phyloP scores from a whole-genome alignment of 768 basidiomycete genomes.

The Lentinula aciculospora region DNA sequence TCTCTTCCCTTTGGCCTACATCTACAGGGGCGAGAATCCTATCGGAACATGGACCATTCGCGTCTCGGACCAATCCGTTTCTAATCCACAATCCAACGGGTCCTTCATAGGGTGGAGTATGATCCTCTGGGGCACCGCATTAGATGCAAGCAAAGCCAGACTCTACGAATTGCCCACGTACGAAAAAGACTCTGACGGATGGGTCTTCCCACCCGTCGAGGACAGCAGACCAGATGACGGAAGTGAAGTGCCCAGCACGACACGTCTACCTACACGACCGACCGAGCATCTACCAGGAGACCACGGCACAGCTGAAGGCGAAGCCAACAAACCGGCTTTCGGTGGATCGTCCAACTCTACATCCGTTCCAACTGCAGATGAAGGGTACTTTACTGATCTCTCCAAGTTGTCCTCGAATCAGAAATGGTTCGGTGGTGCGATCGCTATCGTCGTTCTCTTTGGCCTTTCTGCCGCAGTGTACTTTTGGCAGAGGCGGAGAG shows the following conservation, averaged over 20 bases:
- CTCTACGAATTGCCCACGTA: slow-evolving; percentile 50
- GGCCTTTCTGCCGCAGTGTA: slow-evolving; percentile 63
- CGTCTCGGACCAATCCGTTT: slow-evolving; percentile 76
- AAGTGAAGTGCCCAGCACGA: slow-evolving; percentile 31
- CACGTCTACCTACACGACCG: slow-evolving; percentile 74
- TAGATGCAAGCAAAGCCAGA: slow-evolving; percentile 63
- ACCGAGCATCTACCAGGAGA: slow-evolving; percentile 85
- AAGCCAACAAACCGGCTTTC: slow-evolving; percentile 74
- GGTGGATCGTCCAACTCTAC: slow-evolving; percentile 24
- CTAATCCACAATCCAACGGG: slow-evolving; percentile 40
- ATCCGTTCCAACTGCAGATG: slow-evolving; percentile 58
- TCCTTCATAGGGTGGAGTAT: slow-evolving; percentile 89
- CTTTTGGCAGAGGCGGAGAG: slow-evolving; percentile 68
- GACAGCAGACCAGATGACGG: slow-evolving; percentile 28
- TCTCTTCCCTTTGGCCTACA: slow-evolving; percentile 13
- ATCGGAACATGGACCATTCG: slow-evolving; percentile 86
- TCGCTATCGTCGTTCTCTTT: slow-evolving; percentile 75
- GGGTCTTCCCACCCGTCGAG: slow-evolving; percentile 42
- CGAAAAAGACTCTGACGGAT: slow-evolving; percentile 33
- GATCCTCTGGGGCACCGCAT: slow-evolving; percentile 84
- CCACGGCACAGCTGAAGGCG: slow-evolving; percentile 74
- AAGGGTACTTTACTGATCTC: slow-evolving; percentile 83
- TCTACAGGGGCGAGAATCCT: slow-evolving; percentile 83
- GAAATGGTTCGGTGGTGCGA: slow-evolving; percentile 87
- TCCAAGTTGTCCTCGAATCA: slow-evolving; percentile 65